Evolutionary conservation across 2,329 filamentous ascomycete genomes (phyloP).

Genomic region (Aspergillus awamori): DNA sequence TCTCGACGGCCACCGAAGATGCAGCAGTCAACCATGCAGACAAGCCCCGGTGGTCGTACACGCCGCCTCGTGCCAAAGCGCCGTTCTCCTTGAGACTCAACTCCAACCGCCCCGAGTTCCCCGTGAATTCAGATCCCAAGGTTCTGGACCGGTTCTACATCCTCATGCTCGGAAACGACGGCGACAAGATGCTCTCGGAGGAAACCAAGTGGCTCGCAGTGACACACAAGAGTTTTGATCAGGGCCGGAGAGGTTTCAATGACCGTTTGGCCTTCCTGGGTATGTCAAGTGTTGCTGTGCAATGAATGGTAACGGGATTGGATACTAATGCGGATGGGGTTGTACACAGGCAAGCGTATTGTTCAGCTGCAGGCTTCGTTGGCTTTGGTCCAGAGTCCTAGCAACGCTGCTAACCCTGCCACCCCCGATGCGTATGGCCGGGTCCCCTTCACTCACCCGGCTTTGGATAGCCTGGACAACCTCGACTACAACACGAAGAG

Average conservation of each 20-base stretch:
- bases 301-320: background rate
- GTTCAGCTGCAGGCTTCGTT: slow-evolving; percentile 67
- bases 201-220: slow-evolving; percentile 96
- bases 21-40: slow-evolving; percentile 36
- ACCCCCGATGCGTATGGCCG: slow-evolving; percentile 59
- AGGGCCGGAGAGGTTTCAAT: slow-evolving; percentile 91
- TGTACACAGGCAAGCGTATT: slow-evolving; percentile 60
- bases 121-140: slow-evolving; percentile 72
- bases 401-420: slow-evolving; percentile 31
- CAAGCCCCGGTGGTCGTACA: slow-evolving; percentile 70
- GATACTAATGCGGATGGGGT: slow-evolving; percentile 5
- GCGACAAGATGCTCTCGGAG: slow-evolving; percentile 75
- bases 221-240: slow-evolving; percentile 98
- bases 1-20: slow-evolving; percentile 35
- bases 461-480: slow-evolving; percentile 73
- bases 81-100: slow-evolving; percentile 54
- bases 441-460: slow-evolving; percentile 69
- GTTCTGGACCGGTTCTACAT: slow-evolving; percentile 77
- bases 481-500: slow-evolving; percentile 64
- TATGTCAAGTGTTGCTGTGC: slow-evolving; percentile 45
- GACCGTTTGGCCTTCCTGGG: slow-evolving; percentile 88
- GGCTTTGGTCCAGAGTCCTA: slow-evolving; percentile 57
- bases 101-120: slow-evolving; percentile 52
- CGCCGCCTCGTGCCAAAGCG: slow-evolving; percentile 70
- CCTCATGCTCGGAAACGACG: slow-evolving; percentile 71